Evolutionary conservation across 2,329 filamentous ascomycete genomes (phyloP), one percentile per base, ranked within the genome.

Genomic region (Cercospora zeina): DNA sequence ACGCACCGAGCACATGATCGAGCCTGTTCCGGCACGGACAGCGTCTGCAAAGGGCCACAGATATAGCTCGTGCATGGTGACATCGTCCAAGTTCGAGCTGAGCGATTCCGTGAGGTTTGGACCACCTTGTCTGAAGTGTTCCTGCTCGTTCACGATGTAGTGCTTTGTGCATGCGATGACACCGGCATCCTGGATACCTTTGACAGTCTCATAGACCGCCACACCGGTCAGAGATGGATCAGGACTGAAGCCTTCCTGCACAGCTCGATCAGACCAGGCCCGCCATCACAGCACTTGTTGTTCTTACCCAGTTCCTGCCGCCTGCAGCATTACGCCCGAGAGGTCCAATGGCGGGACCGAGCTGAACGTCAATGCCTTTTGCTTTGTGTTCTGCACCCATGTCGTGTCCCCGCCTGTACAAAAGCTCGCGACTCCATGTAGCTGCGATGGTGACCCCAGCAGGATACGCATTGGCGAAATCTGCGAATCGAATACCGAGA

Each of bases 141-240:
- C 82, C 78, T 92, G 90, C 76, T 91, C 89, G 73, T 93, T 90
- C 54, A 78, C 83, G 61, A 90, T 84, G n/a, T 81, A 89, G 73
- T 93, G 90, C 81, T 93, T 93, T 51, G 89, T 88, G 70, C 89
- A 92, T 64, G 92, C 91, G 77, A 96, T 89, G 58, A 93, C 85
- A 73, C 91, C 91, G 13, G 87, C 86, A 71, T 88, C 85, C 73
- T 96, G 92, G 49, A 96, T 93, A 64, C 92, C 92, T 72, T 85
- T 83, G 64, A 96, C 83, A 1, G 88, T 90, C 72, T 89, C 82
- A 37, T 85, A 85, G 68, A 93, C 87, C 58, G 86, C 85, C 65
- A 88, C 80, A 57, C 89, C 92, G 57, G 90, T 87, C 58, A 92
- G 80, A 13, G 89, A 87, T 0, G 90, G 90, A 69, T 95, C 90